phyloP scores from a whole-genome alignment of 805 yeast species.

The Wickerhamomyces tratensis region DNA sequence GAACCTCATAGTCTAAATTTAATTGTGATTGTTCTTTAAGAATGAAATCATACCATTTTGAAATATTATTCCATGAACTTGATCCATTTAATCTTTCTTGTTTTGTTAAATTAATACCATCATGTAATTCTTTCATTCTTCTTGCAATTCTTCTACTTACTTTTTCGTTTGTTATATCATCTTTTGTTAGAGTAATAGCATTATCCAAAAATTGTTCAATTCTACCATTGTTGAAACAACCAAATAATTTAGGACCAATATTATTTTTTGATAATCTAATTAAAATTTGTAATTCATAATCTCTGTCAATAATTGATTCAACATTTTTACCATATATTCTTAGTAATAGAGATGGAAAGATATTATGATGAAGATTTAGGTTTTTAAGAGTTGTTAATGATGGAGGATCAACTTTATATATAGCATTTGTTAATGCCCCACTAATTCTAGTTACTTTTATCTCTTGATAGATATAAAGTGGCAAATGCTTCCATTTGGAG shows the following conservation, averaged over 20 bases:
- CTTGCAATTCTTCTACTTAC: slow-evolving; percentile 81
- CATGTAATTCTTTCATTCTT: slow-evolving; percentile 92
- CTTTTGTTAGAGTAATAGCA: slow-evolving; percentile 65
- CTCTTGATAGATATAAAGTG: slow-evolving; percentile 25
- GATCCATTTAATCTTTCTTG: slow-evolving; percentile 57
- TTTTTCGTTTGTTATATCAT: slow-evolving; percentile 65
- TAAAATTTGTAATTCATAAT: slow-evolving; percentile 63
- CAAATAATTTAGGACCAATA: slow-evolving; percentile 84
- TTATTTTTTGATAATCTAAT: slow-evolving; percentile 63
- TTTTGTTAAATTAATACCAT: slow-evolving; percentile 55
- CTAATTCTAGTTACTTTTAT: slow-evolving; percentile 59
- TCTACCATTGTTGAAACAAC: slow-evolving; percentile 87
- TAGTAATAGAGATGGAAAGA: slow-evolving; percentile 55
- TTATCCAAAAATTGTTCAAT: slow-evolving; percentile 88
- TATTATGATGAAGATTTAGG: slow-evolving; percentile 22
- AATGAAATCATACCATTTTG: slow-evolving; percentile 58
- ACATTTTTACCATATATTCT: slow-evolving; percentile 87
- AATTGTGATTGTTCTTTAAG: slow-evolving; percentile 28
- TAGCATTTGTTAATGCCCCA: slow-evolving; percentile 91
- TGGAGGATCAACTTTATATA: slow-evolving; percentile 66
- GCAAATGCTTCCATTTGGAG: slow-evolving; percentile 63
- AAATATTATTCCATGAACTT: slow-evolving; percentile 55
- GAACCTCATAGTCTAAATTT: slow-evolving; percentile 23
- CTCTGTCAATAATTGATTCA: slow-evolving; percentile 78
- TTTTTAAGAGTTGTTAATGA: slow-evolving; percentile 22